These are phyloP conservation scores for Raffaelea albimanens DNA, from an alignment of 2,329 filamentous ascomycete genomes.

Conservation along the genomic window DNA sequence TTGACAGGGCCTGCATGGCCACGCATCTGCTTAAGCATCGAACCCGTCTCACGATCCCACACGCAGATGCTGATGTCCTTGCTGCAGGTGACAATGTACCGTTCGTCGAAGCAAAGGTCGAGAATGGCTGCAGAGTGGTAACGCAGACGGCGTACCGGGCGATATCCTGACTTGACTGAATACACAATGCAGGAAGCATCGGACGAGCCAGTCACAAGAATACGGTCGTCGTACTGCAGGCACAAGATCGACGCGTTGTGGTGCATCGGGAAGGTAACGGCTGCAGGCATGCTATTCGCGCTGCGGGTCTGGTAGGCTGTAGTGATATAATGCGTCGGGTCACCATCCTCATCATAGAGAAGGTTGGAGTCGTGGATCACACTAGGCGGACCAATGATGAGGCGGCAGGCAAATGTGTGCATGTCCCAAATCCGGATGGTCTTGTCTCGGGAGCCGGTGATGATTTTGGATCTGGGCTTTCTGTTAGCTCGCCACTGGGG, in stretches of 20 bases:
- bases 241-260: conserved; percentile 92
- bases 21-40: conserved; percentile 65
- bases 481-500: neutral
- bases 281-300: conserved; percentile 38
- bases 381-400: conserved; percentile 74
- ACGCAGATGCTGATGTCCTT: conserved; percentile 93
- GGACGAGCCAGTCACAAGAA: conserved; percentile 90
- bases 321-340: conserved; percentile 45
- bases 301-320: conserved; percentile 22
- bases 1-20: conserved; percentile 92
- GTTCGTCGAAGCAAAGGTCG: conserved; percentile 85
- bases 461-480: conserved; percentile 67
- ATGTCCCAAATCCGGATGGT: conserved; percentile 97
- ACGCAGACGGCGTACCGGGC: conserved; percentile 66
- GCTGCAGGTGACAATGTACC: conserved; percentile 91
- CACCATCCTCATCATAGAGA: conserved; percentile 40
- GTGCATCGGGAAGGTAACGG: conserved; percentile 51
- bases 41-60: conserved; percentile 77
- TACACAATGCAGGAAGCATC: conserved; percentile 89
- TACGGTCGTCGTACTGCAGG: conserved; percentile 85
- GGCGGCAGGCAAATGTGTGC: conserved; percentile 72
- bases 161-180: conserved; percentile 69
- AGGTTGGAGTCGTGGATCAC: conserved; percentile 45
- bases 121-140: conserved; percentile 83
- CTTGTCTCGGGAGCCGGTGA: conserved; percentile 90